phyloP scores from a whole-genome alignment of 2,329 filamentous ascomycete genomes.

The Pezicula radicicola region DNA sequence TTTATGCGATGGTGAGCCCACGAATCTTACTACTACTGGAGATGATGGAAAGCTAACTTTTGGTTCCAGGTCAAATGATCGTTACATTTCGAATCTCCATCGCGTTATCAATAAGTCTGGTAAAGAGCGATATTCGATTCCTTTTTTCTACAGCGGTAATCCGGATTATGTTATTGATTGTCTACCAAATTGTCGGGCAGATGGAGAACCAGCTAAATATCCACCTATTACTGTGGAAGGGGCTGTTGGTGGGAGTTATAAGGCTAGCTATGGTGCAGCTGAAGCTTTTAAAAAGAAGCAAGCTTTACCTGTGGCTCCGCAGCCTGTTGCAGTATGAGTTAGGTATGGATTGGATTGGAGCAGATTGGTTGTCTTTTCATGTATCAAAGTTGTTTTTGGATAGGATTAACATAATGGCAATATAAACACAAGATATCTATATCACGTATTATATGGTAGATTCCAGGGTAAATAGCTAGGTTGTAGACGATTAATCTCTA shows the following conservation, averaged over 20 bases:
- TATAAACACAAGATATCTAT: too few relatives aligned
- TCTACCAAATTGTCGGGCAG: constrained; percentile 36
- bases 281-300: constrained; percentile 36
- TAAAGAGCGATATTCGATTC: constrained; percentile 46
- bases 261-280: constrained; percentile 39
- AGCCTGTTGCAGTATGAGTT: background rate
- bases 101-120: constrained; percentile 48
- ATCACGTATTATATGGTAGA: too few relatives aligned
- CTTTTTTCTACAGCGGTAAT: constrained; percentile 51
- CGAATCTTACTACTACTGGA: background rate
- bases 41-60: constrained; percentile 26
- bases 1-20: constrained; percentile 35
- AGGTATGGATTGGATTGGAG: too few relatives aligned
- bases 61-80: constrained; percentile 33
- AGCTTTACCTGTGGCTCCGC: background rate
- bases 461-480: too few relatives aligned
- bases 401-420: too few relatives aligned
- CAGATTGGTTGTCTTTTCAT: too few relatives aligned
- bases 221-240: constrained; percentile 38
- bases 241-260: constrained; percentile 36
- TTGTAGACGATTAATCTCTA: too few relatives aligned
- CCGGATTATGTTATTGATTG: constrained; percentile 40
- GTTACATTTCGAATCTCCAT: constrained; percentile 47
- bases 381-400: too few relatives aligned
- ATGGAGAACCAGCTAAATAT: constrained; percentile 36